Conservation (phyloP, 2,329 filamentous ascomycete species). For the Dryadomyces quercus-mongolicae region DNA sequence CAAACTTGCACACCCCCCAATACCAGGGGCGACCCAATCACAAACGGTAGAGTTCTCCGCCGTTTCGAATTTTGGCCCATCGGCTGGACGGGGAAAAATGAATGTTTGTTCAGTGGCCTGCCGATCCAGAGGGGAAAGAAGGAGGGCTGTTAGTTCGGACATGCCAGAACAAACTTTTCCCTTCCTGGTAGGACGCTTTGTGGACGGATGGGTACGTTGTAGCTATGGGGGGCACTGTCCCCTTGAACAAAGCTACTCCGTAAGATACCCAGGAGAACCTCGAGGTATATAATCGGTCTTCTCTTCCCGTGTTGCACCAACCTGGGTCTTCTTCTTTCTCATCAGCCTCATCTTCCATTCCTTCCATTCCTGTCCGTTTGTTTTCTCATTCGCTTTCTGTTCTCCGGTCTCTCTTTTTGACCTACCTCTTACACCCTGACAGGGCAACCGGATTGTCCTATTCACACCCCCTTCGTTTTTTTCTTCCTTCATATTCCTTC, state of each 20-base stretch:
- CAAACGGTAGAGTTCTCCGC: no score
- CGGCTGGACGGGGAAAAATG: no score
- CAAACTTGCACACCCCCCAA: no score
- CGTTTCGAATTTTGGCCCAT: no score
- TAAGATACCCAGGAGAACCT: no score
- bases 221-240: no score
- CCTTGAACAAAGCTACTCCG: no score
- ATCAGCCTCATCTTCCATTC: not conserved
- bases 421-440: not conserved
- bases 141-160: no score
- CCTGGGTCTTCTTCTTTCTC: not conserved
- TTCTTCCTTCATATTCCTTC: not conserved
- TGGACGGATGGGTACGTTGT: not conserved
- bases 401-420: not conserved
- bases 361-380: no score
- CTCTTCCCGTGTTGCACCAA: not conserved
- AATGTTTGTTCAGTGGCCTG: not conserved
- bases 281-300: not conserved
- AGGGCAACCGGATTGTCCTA: not conserved
- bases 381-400: not conserved
- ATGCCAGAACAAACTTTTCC: not conserved
- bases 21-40: no score
- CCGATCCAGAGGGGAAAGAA: not conserved
- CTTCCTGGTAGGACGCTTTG: not conserved
- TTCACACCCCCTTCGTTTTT: not conserved